These are phyloP conservation scores for Garcia nutans DNA, from an alignment of 345 rosid species.

Conservation along the genomic window DNA sequence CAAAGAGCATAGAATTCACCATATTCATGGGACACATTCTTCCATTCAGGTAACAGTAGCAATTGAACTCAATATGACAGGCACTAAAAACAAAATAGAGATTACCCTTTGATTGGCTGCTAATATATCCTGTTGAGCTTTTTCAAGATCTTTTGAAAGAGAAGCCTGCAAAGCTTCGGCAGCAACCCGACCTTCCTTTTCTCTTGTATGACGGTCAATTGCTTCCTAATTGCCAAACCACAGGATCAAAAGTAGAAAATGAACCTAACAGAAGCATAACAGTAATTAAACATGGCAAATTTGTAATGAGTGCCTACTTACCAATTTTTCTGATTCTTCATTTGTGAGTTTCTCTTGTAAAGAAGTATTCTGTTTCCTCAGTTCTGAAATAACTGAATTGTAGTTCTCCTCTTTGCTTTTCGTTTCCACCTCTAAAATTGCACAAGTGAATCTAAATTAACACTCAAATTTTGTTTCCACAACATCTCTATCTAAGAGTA, in stretches of 20 bases:
- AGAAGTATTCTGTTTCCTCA: conserved; percentile 46
- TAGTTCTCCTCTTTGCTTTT: conserved; percentile 49
- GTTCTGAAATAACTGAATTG: conserved; percentile 38
- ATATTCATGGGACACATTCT: not conserved
- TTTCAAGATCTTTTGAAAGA: conserved; percentile 63
- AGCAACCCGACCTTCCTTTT: conserved; percentile 58
- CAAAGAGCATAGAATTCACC: not conserved
- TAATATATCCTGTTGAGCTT: conserved; percentile 59
- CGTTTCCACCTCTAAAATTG: conserved; percentile 55
- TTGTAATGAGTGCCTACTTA: conserved; percentile 26
- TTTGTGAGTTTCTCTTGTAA: conserved; percentile 53
- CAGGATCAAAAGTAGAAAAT: not conserved
- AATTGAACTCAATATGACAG: not conserved
- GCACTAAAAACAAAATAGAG: not conserved
- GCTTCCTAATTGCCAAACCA: conserved; percentile 53
- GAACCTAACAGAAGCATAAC: not conserved
- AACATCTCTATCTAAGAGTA: not conserved
- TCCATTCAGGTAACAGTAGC: not conserved
- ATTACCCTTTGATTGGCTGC: conserved; percentile 72
- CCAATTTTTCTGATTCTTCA: conserved; percentile 69
- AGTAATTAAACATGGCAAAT: not conserved
- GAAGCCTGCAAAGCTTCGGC: conserved; percentile 60
- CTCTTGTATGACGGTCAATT: conserved; percentile 53
- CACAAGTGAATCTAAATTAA: conserved; percentile 12
- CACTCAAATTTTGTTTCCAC: not conserved